phyloP scores from a whole-genome alignment of 2,329 filamentous ascomycete species.

The Pleomassaria siparia region DNA sequence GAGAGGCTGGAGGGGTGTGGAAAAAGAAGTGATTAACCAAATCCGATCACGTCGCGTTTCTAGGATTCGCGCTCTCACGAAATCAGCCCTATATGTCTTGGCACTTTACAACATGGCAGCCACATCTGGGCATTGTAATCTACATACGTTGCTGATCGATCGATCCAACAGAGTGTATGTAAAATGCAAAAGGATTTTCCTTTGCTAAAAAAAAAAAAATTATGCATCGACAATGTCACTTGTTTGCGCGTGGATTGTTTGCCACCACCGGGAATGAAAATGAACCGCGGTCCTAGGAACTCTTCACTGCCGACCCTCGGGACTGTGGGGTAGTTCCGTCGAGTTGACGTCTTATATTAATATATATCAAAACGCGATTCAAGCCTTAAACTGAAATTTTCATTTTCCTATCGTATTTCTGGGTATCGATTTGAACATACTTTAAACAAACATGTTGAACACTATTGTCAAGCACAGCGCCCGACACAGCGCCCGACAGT shows the following conservation, averaged over 20 bases:
- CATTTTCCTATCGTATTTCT: too few relatives aligned
- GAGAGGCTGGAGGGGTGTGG: conserved; percentile 10
- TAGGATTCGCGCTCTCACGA: conserved; percentile 34
- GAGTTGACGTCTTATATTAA: neutral
- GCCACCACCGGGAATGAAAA: conserved; percentile 5
- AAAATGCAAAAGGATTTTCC: too few relatives aligned
- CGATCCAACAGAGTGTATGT: too few relatives aligned
- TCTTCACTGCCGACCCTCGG: conserved; percentile 3
- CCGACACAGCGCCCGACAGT: conserved; percentile 45
- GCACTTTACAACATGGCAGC: conserved; percentile 6
- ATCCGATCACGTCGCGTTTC: conserved; percentile 27
- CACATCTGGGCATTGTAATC: neutral
- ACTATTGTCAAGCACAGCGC: conserved; percentile 49
- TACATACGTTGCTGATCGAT: too few relatives aligned
- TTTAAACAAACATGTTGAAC: too few relatives aligned
- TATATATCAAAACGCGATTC: too few relatives aligned
- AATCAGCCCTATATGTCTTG: conserved; percentile 26
- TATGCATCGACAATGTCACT: too few relatives aligned
- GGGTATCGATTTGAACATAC: too few relatives aligned
- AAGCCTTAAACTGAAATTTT: too few relatives aligned
- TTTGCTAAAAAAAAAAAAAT: too few relatives aligned
- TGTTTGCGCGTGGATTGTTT: too few relatives aligned
- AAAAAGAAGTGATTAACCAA: conserved; percentile 14
- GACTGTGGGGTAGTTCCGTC: conserved; percentile 13
- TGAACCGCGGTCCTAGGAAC: conserved; percentile 18